Evolutionary conservation across 106 monocot species (phyloP).

Genomic region (Agapanthus africanus): DNA sequence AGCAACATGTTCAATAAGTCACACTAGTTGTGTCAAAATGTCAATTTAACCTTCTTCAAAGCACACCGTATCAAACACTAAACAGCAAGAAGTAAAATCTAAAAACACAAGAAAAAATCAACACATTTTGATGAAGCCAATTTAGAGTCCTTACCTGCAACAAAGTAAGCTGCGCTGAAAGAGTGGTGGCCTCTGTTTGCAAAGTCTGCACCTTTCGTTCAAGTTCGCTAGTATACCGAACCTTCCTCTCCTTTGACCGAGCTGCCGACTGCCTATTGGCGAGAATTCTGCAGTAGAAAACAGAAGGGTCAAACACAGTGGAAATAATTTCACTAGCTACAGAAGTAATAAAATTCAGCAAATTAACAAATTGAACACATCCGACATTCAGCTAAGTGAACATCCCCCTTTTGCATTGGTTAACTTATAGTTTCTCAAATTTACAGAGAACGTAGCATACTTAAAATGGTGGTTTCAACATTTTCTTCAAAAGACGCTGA

Average conservation of each 20-base stretch:
- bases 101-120: too few relatives aligned
- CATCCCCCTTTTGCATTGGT: not conserved
- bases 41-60: too few relatives aligned
- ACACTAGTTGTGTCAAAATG: too few relatives aligned
- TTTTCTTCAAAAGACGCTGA: not conserved
- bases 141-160: slow-evolving; percentile 39
- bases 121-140: too few relatives aligned
- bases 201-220: slow-evolving; percentile 66
- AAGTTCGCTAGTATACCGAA: slow-evolving; percentile 55
- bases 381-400: not conserved
- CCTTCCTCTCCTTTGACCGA: slow-evolving; percentile 69
- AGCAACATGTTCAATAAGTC: too few relatives aligned
- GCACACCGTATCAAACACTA: too few relatives aligned
- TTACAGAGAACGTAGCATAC: not conserved
- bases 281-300: slow-evolving; percentile 36
- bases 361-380: not conserved
- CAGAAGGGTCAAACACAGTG: not conserved
- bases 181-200: slow-evolving; percentile 63
- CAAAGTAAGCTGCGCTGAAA: slow-evolving; percentile 62
- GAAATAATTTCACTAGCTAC: not conserved
- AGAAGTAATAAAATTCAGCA: not conserved
- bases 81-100: too few relatives aligned
- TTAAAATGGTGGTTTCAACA: not conserved
- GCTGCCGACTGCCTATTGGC: slow-evolving; percentile 80
- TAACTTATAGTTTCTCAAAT: not conserved